phyloP scores from a whole-genome alignment of 1,284 basidiomycete species.

The Apiotrichum mycotoxinovorans region DNA sequence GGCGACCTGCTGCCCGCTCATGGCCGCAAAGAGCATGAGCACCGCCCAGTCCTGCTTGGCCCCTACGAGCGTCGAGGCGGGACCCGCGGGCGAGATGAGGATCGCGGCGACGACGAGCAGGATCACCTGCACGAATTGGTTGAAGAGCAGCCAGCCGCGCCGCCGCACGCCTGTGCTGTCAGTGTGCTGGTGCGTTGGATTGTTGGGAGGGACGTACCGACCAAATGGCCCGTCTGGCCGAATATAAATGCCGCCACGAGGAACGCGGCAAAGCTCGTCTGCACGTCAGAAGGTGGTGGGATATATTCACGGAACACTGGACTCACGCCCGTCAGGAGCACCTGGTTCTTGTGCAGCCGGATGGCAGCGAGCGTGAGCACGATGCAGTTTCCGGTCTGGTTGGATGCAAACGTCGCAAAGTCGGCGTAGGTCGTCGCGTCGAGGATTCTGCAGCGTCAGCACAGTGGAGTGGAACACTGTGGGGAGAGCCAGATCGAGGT shows the following conservation, averaged over 20 bases:
- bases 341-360: conserved; percentile 22
- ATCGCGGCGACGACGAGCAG: conserved; percentile 31
- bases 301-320: neutral
- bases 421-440: conserved; percentile 49
- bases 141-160: conserved; percentile 37
- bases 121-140: conserved; percentile 28
- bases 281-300: neutral
- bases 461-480: neutral
- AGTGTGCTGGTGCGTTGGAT: no score
- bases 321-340: conserved; percentile 36
- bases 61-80: conserved; percentile 21
- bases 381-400: conserved; percentile 50
- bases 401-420: conserved; percentile 47
- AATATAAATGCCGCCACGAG: conserved; percentile 36
- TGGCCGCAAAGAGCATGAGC: conserved; percentile 41
- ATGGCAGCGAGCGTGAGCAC: conserved; percentile 44
- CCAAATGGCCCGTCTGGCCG: conserved; percentile 40
- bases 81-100: conserved; percentile 33
- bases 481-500: no score
- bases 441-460: conserved; percentile 24
- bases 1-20: conserved; percentile 49
- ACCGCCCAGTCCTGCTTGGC: conserved; percentile 37
- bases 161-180: conserved; percentile 27
- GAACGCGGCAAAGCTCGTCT: conserved; percentile 36
- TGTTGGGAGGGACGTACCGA: conserved; percentile 36